Conservation (phyloP, 2,329 filamentous ascomycete species). For the Waltergamsia citrina region DNA sequence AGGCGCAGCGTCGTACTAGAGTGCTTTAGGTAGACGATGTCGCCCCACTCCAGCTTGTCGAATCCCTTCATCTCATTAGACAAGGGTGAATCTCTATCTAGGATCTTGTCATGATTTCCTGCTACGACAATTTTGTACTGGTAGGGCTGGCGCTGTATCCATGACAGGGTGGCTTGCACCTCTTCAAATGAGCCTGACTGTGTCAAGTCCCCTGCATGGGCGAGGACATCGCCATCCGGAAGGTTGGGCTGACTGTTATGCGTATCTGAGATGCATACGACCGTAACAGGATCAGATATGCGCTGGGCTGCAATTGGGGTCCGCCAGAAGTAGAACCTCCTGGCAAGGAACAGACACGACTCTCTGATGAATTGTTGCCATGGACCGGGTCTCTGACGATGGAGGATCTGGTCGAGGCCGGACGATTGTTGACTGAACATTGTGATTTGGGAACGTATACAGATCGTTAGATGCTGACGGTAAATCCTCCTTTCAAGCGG, state of each 20-base stretch:
- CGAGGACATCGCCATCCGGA: conserved; percentile 32
- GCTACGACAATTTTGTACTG: conserved; percentile 31
- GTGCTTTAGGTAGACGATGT: background rate
- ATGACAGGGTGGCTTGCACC: conserved; percentile 24
- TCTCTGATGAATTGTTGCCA: background rate
- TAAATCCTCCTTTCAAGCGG: no score
- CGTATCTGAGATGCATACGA: conserved; percentile 36
- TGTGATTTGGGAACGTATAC: no score
- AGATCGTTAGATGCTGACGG: no score
- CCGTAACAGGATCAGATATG: conserved; percentile 9
- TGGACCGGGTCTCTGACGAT: background rate
- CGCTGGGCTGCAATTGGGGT: background rate
- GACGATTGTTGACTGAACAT: no score
- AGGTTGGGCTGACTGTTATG: conserved; percentile 27
- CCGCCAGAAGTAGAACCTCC: conserved; percentile 1
- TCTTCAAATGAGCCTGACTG: conserved; percentile 30
- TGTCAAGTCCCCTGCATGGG: conserved; percentile 38
- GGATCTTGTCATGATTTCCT: conserved; percentile 32
- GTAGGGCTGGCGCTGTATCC: conserved; percentile 27
- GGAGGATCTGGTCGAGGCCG: background rate
- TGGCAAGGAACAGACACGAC: conserved; percentile 2
- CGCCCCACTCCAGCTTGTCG: conserved; percentile 8
- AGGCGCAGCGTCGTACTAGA: conserved; percentile 8
- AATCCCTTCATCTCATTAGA: background rate
- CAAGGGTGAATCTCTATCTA: conserved; percentile 13